Base-by-base conservation (phyloP, 208 protist species). In the Vickermania spadyakhi region DNA sequence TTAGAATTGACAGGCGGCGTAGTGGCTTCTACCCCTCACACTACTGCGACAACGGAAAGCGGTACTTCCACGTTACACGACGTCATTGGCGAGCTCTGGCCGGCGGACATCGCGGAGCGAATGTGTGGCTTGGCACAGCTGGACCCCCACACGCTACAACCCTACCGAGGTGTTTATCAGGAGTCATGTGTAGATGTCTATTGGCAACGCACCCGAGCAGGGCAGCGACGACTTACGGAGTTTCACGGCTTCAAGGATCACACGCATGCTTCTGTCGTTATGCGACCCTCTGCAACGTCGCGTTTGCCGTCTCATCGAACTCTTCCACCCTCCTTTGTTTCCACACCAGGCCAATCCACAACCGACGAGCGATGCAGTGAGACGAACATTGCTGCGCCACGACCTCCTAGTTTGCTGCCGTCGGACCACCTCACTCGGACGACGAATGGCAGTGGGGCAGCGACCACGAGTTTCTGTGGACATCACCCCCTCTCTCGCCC, bases 111-210 rank as follows among this genome's bases (percentile, higher is more conserved):
- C 7, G 81, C 83, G 0, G 50, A 65, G 31, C 69, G 73, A 41
- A 75, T 93, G 52, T 93, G 86, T 31, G 78, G 62, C 49, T 75
- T 81, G 53, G 84, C 76, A 58, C 30, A 81, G 3, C 77, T 73
- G 45, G 81, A 93, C 59, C 86, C 86, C 0, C 58, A 52, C 42
- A 87, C 86, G 45, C 68, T 70, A 27, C 58, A 66, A 26, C 70
- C 82, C 0, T 90, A 90, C 58, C 21, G 49, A 18, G 81, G 81
- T 5, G 52, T 11, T 25, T 85, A 84, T 54, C 69, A n/a, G 36
- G 36, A 72, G 30, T 52, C 69, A 28, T 81, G 75, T 30, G 55
- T 87, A 11, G 52, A 70, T n/a, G 49, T 64, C 36, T 93, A 90
- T 70, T 61, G 81, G 69, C 62, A 64, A 58, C 68, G 73, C 1